Evolutionary conservation across 1,139 yeast species (phyloP), one percentile per base, ranked within the genome.

Genomic region (Geotrichum aggregatum): DNA sequence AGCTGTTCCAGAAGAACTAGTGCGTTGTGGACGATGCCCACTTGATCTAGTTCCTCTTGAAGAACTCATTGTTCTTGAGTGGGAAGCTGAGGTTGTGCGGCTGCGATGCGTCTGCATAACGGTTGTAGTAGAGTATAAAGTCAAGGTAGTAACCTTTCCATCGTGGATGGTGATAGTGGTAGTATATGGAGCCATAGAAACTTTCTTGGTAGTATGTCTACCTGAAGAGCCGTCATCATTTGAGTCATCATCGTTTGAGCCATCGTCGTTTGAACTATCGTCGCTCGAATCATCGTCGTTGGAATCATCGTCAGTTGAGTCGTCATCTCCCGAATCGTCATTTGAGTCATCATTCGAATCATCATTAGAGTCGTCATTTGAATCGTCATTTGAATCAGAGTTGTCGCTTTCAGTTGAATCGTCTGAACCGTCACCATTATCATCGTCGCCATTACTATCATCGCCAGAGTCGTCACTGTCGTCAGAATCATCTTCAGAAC

Each of bases 241-340:
- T n/a, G 38, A 40, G 16, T 10, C 46, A 16, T 44, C 39, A 19
- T 31, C 47, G n/a, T 42, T 36, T 31, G 38, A 43, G 38, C 14
- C 35, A 18, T 31, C 36, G n/a, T 21, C 41, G 18, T 14, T 13
- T n/a, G 16, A 4, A 40, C 21, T 28, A 42, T 42, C 45, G 26
- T 26, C 13, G 30, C 31, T 8, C 8, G 10, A 31, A 8, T 43
- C 46, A n/a, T 16, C 47, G n/a, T 28, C 19, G 33, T 16, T 14
- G 16, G 14, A 14, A 21, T 31, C 38, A 4, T 26, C 35, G 28
- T 38, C 43, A 31, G 21, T n/a, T 5, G 35, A 22, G 34, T 45
- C 42, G 14, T 26, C 42, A 13, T 45, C 41, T 3, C 19, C 40
- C 16, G 14, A 30, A 11, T 44, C 48, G 22, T 44, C 41, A 2